Base-by-base conservation (phyloP, 352 stramenopile genomes). In the Phytophthora pistaciae region DNA sequence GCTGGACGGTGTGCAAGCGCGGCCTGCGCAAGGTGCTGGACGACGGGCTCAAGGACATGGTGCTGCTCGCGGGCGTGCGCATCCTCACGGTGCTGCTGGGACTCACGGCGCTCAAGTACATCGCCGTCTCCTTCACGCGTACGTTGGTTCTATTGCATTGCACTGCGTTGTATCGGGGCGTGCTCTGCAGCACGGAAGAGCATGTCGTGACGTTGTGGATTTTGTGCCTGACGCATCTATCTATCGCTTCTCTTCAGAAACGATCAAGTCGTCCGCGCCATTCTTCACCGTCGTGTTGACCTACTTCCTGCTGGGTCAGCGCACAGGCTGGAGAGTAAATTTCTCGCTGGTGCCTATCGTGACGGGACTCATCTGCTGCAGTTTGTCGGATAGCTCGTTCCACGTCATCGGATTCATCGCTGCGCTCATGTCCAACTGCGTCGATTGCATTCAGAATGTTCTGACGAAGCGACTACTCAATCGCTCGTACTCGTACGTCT, bases 371-470 rank as follows among this genome's bases (percentile, higher is more conserved):
- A 80, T 97, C 33, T 88, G 95, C 50, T 98, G 93, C 79, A 96
- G 87, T 58, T 53, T 95, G 5, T 95, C 87, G 16, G 90, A 97
- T 75, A 91, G 82, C 46, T 92, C 85, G 27, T 97, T 97, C 77
- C 87, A 97, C 70, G 54, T 83, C 50, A 87, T 98, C 56, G 93
- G 93, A n/a, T 97, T 98, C 59, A 65, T 91, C 23, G 92, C 93
- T 16, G 92, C 93, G 21, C 79, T 98, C 42, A 83, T 88, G 57
- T 96, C 92, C 40, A 98, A 98, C 73, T 97, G 90, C 72, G 85
- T 95, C 40, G 93, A 98, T 67, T 98, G 93, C 77, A 89, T 97
- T 40, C 93, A 98, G 68, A 98, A 98, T 68, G 93, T 98, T 9
- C 78, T 98, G 65, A 93, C 84, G 13, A 98, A 98, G 77, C 84